Conservation (phyloP, 2,329 filamentous ascomycete species). For the Fusarium sterilihyphosum region DNA sequence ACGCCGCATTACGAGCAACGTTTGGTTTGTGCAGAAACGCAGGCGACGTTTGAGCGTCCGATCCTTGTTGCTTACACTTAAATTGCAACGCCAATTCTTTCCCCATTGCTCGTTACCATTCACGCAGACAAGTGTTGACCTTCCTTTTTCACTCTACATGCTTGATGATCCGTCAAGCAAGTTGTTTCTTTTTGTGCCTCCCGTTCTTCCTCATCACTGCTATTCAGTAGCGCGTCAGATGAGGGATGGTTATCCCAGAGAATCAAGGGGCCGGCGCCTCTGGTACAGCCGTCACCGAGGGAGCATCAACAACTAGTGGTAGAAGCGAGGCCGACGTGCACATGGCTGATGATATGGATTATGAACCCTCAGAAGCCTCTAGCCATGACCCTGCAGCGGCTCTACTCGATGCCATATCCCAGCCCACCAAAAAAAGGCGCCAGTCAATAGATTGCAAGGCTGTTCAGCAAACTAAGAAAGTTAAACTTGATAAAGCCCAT, state of each 20-base stretch:
- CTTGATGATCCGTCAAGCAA: conserved; percentile 22
- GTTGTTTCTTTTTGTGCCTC: conserved; percentile 3
- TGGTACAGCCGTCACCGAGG: conserved; percentile 18
- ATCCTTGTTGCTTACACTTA: neutral
- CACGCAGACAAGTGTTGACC: conserved; percentile 43
- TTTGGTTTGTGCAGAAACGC: neutral
- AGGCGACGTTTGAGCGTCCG: neutral
- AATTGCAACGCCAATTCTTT: conserved; percentile 4
- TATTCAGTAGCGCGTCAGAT: neutral
- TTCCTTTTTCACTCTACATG: conserved; percentile 1
- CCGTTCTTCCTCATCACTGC: neutral
- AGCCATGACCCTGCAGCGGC: conserved; percentile 20
- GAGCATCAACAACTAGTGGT: conserved; percentile 11
- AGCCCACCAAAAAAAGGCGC: conserved; percentile 33
- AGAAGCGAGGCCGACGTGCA: conserved; percentile 11
- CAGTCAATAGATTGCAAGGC: conserved; percentile 16
- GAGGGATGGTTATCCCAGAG: conserved; percentile 23
- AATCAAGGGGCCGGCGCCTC: conserved; percentile 1
- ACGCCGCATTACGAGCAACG: neutral
- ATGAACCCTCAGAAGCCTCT: conserved; percentile 25
- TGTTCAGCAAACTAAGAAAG: conserved; percentile 35
- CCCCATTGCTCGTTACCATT: conserved; percentile 6
- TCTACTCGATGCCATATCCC: conserved; percentile 12
- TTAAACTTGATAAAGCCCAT: conserved; percentile 29
- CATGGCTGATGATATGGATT: conserved; percentile 14